Evolutionary conservation across 495 filamentous ascomycete genomes (phyloP), one percentile per base, ranked within the genome.

Genomic region (Chaetomium fimeti): DNA sequence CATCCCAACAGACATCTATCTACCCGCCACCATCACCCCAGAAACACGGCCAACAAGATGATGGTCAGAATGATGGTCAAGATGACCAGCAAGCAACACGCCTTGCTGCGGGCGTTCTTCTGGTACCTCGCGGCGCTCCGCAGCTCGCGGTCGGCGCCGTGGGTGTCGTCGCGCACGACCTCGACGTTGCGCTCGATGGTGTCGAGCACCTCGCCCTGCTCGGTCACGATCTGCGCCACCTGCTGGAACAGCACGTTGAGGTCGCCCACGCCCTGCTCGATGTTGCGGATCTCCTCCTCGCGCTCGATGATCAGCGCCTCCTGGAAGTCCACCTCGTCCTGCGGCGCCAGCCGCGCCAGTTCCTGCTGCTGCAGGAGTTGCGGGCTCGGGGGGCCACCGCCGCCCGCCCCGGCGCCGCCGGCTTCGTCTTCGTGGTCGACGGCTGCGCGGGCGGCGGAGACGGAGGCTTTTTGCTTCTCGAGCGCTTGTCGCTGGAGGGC

Each of bases 321-420:
- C 71, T 99, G 95, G 80, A 98, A 99, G 71, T 98, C 92, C 57
- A 99, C 94, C 70, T 99, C 94, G 71, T 91, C 88, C 73, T 99
- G 94, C 42, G 92, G 85, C 2, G 94, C 94, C 1, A 98, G 83
- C 18, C 88, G 90, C 28, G 88, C 80, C 69, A 90, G 85, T 67
- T 94, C 87, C 71, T 93, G 83, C 70, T 92, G 45, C 58, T 83
- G 81, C 7, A 61, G 53, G 25, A 66, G 64, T 15, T 70, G 66
- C 42, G 73, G 77, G 4, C 79, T 67, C 60, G 70, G 53, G 24
- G 62, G 69, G 53, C 69, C 62, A 43, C 72, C 71, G 64, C 32
- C 5, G 6, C 1, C 32, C 32, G 32, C 32, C 32, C 32, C 42
- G 28, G 55, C 53, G 48, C 48, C 27, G 48, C 48, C 27, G 22